A percentile compares a stretch with the other conserved stretches of the same genome.
Evolutionary conservation across 208 protist species (phyloP).

Genomic region (Leishmania guyanensis): DNA sequence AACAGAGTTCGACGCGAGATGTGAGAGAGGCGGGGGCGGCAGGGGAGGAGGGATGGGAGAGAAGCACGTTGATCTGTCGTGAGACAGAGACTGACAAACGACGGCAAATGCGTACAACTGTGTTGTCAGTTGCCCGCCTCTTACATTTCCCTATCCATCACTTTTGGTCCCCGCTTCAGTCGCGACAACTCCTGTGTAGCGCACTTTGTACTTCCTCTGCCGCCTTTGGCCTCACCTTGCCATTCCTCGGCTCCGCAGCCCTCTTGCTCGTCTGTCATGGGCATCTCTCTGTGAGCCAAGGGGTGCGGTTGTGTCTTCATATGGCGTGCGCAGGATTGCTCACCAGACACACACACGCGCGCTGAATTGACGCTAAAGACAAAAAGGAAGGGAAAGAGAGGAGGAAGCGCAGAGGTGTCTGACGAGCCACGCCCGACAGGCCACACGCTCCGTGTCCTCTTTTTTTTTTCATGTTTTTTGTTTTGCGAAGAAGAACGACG

Average conservation of each 20-base stretch:
- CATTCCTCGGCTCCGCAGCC: background rate
- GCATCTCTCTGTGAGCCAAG: background rate
- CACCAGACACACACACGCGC: background rate
- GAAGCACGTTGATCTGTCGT: background rate
- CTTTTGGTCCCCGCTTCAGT: background rate
- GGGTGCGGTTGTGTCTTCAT: background rate
- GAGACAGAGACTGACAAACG: background rate
- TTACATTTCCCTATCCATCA: background rate
- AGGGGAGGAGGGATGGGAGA: background rate
- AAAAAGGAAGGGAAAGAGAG: background rate
- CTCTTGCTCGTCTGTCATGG: background rate
- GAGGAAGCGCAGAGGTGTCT: background rate
- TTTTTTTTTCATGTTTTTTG: background rate
- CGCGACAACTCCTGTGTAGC: background rate
- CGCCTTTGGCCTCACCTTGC: background rate
- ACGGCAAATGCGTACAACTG: background rate
- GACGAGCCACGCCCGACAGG: background rate
- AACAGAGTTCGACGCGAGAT: background rate
- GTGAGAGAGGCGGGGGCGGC: background rate
- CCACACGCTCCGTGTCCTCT: no score
- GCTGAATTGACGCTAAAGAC: background rate
- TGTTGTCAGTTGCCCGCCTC: background rate
- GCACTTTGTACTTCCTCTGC: background rate
- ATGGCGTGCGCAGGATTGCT: background rate
- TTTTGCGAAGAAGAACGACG: background rate